A percentile compares a stretch with the other conserved stretches of the same genome.
Conservation (phyloP, 192 early-diverging fungal genomes). For the Diversispora eburnea region DNA sequence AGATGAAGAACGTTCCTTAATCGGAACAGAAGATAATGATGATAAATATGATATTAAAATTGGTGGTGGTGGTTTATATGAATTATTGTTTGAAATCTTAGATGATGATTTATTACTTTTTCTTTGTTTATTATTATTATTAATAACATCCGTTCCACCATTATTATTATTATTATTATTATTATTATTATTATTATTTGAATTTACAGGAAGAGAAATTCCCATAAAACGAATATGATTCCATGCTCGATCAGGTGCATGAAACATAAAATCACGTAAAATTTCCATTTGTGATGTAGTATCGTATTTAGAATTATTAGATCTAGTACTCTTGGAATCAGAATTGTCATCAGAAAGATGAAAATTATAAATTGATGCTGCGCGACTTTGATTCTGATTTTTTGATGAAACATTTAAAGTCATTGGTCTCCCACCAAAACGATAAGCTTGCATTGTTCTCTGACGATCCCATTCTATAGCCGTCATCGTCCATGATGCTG, state of each 20-base stretch:
- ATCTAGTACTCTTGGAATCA: neutral
- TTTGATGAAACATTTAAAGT: conserved; percentile 2
- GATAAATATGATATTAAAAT: conserved; percentile 4
- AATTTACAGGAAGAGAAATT: neutral
- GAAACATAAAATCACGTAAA: conserved; percentile 12
- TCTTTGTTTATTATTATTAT: conserved; percentile 5
- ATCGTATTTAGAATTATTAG: conserved; percentile 1
- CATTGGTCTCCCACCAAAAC: conserved; percentile 23
- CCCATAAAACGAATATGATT: conserved; percentile 22
- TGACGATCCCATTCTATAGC: conserved; percentile 32
- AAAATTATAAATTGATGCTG: conserved; percentile 15
- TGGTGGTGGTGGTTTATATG: neutral
- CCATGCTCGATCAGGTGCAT: conserved; percentile 28
- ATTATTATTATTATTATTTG: neutral
- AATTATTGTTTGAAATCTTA: neutral
- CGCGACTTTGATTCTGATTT: neutral
- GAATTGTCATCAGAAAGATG: neutral
- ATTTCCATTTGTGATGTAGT: conserved; percentile 21
- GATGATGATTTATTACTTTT: neutral
- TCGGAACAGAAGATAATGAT: neutral
- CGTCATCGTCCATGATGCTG: conserved; percentile 27
- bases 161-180: neutral
- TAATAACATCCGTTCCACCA: neutral
- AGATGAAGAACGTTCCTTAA: neutral
- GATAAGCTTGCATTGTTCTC: conserved; percentile 29